Conservation (phyloP, 2,329 filamentous ascomycete genomes). For the Westerdykella sp. region DNA sequence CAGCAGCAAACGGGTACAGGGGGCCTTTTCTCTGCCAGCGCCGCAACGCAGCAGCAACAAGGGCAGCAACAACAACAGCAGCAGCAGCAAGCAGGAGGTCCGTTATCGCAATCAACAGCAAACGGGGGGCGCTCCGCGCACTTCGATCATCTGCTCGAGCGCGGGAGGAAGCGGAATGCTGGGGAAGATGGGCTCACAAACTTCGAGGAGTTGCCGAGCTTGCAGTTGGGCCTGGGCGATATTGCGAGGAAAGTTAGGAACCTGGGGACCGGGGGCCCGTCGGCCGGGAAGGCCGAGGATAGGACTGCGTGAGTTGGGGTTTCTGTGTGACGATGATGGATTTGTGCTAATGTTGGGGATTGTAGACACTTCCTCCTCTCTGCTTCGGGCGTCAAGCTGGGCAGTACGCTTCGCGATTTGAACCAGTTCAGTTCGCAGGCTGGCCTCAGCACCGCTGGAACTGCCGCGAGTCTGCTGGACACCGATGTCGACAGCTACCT, state of each 20-base stretch:
- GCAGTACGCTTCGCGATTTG: constrained; percentile 77
- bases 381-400: constrained; percentile 86
- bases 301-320: constrained; percentile 47
- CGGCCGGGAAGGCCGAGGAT: constrained; percentile 42
- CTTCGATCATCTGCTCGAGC: constrained; percentile 59
- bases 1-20: constrained; percentile 25
- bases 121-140: constrained; percentile 49
- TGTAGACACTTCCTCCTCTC: constrained; percentile 82
- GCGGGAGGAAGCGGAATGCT: constrained; percentile 61
- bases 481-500: constrained; percentile 65
- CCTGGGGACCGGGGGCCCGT: constrained; percentile 67
- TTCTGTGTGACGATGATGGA: too few species aligned
- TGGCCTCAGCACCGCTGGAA: constrained; percentile 54
- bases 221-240: constrained; percentile 88
- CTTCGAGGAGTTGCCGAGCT: constrained; percentile 74
- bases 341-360: constrained; percentile 10
- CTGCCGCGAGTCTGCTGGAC: constrained; percentile 41
- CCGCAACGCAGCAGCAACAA: constrained; percentile 20
- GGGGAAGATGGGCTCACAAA: constrained; percentile 53
- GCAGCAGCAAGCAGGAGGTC: constrained; percentile 27
- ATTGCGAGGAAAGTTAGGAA: constrained; percentile 70
- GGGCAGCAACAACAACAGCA: constrained; percentile 15
- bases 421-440: constrained; percentile 64
- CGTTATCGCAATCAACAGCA: constrained; percentile 29
- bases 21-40: constrained; percentile 21